phyloP scores from a whole-genome alignment of 1,284 basidiomycete species.

The Bjerkandera adusta region DNA sequence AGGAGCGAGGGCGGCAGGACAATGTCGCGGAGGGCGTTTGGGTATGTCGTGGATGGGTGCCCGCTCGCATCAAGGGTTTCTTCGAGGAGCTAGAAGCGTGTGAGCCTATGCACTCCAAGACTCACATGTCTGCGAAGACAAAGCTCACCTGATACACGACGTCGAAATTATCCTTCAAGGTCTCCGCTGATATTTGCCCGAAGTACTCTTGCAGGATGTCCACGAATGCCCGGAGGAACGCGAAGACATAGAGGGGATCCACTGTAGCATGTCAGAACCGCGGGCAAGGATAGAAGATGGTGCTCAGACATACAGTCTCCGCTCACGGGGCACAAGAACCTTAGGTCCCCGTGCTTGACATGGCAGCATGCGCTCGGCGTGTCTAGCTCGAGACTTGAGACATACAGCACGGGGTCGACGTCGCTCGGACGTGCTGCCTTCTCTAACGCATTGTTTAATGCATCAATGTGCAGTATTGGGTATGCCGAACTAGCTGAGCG shows the following conservation, averaged over 20 bases:
- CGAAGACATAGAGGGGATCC: constrained; percentile 88
- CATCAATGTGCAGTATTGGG: constrained; percentile 84
- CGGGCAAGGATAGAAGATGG: constrained; percentile 1
- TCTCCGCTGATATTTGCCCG: constrained; percentile 67
- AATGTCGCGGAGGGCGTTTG: constrained; percentile 89
- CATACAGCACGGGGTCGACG: constrained; percentile 71
- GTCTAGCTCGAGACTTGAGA: constrained; percentile 47
- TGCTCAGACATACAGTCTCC: constrained; percentile 59
- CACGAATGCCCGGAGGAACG: constrained; percentile 84
- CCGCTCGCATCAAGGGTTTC: constrained; percentile 93
- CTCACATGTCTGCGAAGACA: neutral
- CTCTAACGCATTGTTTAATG: constrained; percentile 72
- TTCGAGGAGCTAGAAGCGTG: constrained; percentile 72
- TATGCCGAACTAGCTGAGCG: constrained; percentile 76
- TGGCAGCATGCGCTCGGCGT: constrained; percentile 77
- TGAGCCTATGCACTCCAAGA: neutral
- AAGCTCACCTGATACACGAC: constrained; percentile 85
- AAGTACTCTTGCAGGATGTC: constrained; percentile 88
- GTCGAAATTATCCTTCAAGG: constrained; percentile 92
- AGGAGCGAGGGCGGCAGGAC: constrained; percentile 86
- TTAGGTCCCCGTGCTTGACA: constrained; percentile 72
- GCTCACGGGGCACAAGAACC: constrained; percentile 79
- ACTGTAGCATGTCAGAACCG: constrained; percentile 42
- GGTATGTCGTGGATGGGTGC: constrained; percentile 91
- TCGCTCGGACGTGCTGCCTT: constrained; percentile 50